Evolutionary conservation across 2,329 filamentous ascomycete genomes (phyloP), one percentile per base, ranked within the genome.

Genomic region (Thelonectria rubi): DNA sequence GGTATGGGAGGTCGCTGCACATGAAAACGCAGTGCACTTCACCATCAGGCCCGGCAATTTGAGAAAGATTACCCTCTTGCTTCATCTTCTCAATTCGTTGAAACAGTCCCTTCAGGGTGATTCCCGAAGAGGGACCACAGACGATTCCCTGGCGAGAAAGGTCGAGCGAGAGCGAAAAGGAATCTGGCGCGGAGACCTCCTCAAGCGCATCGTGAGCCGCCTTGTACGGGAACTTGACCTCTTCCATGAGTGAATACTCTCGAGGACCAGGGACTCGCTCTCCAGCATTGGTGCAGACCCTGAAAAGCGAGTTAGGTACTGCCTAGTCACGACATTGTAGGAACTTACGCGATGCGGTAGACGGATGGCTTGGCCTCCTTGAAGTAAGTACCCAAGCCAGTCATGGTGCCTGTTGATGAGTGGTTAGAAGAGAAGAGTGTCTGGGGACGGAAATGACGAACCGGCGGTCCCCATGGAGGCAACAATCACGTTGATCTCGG

Each of bases 1-100:
- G 86, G 66, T 88, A 88, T 0, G 86, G 86, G 18, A 88, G 72
- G 63, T 89, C 86, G 61, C 85, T 87, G 72, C 86, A 88, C 32
- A 88, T 75, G 71, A 89, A 89, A 3, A 87, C 84, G 47, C 82
- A 85, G 54, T 83, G 76, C 10, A 82, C 77, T 78, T 80, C 75
- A 3, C 82, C 80, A 47, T 81, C 76, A 2, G 76, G 72, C 2
- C 80, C 81, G 4, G 79, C 76, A 10, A 87, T 71, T n/a, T 80
- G 74, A 1, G 73, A 60, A 5, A 87, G 71, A 0, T 74, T 81
- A 2, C 79, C 81, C 0, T 77, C 77, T 1, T 73, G 70, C 69
- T 86, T 86, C 17, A 74, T 72, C 63, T 80, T 82, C 56, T 79
- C 76, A 2, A 87, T 69, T 58, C 81, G 80, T 51, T 84, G 78